Evolutionary conservation across 2,329 filamentous ascomycete species (phyloP), one percentile per base, ranked within the genome.

Genomic region (Cadophora sp.): DNA sequence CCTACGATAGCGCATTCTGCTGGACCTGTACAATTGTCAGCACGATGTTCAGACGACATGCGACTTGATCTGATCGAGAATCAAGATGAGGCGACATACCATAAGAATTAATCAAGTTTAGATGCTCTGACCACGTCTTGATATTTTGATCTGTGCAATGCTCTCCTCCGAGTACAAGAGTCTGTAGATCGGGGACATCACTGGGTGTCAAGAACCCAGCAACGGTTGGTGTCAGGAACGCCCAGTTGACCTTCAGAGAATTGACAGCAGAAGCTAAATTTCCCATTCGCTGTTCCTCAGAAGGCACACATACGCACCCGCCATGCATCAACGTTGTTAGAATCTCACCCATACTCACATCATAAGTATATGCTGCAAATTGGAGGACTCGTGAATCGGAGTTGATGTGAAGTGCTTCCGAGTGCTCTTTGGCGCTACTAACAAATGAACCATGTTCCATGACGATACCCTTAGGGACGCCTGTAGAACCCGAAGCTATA

Each of bases 141-240:
- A 81, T 73, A 66, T 80, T 77, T 26, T 86, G 81, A 86, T 85
- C 53, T 50, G 96, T 29, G 16, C 16, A 48, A 19, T 67, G 53
- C 62, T 75, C 73, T 1, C 73, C 73, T 14, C 72, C 72, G 2
- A 73, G 48, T 7, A 62, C 48, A n/a, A 75, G 46, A 19, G 55
- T 64, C 37, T 69, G 61, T 19, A 75, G 34, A 16, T 6, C 75
- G 67, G 74, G 80, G 9, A 76, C 40, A 65, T 69, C 40, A 14
- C 76, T 77, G 76, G 80, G 81, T 5, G 72, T 75, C 4, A 77
- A 72, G 53, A 81, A 46, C 16, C 37, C 60, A 8, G 68, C 69
- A 19, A 75, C 43, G 9, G 74, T 68, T 14, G 74, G 73, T 11
- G 73, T 75, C 14, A 74, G 59, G 12, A 65, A 61, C 1, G 62